Conservation (phyloP, 441 rosid species). For the Codiaeum variegatum region DNA sequence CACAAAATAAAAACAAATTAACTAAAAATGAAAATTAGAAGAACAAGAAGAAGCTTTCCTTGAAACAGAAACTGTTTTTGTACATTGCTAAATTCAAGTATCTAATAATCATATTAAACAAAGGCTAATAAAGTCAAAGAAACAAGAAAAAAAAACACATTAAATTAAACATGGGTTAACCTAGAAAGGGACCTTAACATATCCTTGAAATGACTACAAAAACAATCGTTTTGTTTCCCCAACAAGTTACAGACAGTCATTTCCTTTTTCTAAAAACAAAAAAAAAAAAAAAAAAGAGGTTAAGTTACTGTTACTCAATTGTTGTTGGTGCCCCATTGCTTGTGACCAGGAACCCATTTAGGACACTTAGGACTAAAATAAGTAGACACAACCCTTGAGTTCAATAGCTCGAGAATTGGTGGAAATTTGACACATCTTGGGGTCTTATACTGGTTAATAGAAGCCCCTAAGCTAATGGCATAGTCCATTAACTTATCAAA, state of each 20-base stretch:
- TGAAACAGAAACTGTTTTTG: slow-evolving; percentile 51
- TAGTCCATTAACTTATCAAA: slow-evolving; percentile 67
- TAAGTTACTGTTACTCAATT: no score
- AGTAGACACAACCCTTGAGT: slow-evolving; percentile 38
- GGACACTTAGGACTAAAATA: slow-evolving; percentile 56
- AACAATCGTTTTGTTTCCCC: slow-evolving; percentile 34
- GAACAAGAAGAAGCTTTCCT: slow-evolving; percentile 18
- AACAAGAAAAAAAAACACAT: slow-evolving; percentile 22
- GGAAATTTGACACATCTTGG: slow-evolving; percentile 58
- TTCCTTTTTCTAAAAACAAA: no score
- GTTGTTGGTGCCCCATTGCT: slow-evolving; percentile 41
- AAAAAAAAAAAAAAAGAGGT: no score
- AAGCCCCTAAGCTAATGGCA: slow-evolving; percentile 56
- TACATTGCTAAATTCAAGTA: slow-evolving; percentile 52
- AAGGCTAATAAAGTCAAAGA: slow-evolving; percentile 18
- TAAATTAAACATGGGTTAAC: slow-evolving; percentile 35
- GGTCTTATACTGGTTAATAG: slow-evolving; percentile 60
- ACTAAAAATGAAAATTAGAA: not conserved
- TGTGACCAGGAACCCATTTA: slow-evolving; percentile 57
- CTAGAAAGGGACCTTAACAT: slow-evolving; percentile 33
- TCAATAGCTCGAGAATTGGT: slow-evolving; percentile 54
- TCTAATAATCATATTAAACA: slow-evolving; percentile 39
- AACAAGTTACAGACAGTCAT: slow-evolving; percentile 6
- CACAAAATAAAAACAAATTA: no score
- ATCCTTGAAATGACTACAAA: slow-evolving; percentile 42